Base-by-base conservation (phyloP, 805 yeast genomes). In the Ascoidea tarda region DNA sequence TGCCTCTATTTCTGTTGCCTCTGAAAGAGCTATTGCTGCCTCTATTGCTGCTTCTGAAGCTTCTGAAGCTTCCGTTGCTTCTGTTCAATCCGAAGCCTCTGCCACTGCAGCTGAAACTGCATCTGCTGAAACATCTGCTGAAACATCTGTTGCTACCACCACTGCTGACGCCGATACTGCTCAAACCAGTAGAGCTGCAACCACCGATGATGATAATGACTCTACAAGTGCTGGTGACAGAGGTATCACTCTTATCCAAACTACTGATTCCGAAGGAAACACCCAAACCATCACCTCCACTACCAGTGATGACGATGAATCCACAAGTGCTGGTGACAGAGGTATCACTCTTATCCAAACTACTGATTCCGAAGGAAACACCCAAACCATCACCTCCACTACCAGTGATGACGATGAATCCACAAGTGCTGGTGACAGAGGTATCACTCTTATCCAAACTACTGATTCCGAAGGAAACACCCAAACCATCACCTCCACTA, bases 81-180 rank as follows among this genome's bases (percentile, higher is more conserved):
- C 51, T 5, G 46, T n/a, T n/a, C 16, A 52, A 46, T 31, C 52
- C 51, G 16, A 14, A 55, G 67, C 60, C 46, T 57, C 64, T 32
- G 63, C 68, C 46, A 59, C 67, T 33, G 67, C 67, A 16, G 59
- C 69, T 38, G 8, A 8, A 2, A 63, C 63, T 58, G 56, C 64
- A 48, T 55, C 63, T 48, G 52, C 52, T 46, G 51, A 47, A 49
- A 46, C 50, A 31, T 38, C 46, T 14, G 47, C 51, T 38, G 50
- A 46, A 12, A 33, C 57, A 5, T 16, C 46, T 46, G 28, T 38
- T 32, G 48, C 52, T 32, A 48, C 50, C n/a, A 38, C 55, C 32
- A 50, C 59, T 51, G 33, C 55, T 32, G 33, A 58, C 6, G 47
- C 60, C 38, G 52, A 57, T 12, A 31, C 60, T 32, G 21, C 58